Conservation (phyloP, 371 early-diverging fungal species). For the Mucor sp. region DNA sequence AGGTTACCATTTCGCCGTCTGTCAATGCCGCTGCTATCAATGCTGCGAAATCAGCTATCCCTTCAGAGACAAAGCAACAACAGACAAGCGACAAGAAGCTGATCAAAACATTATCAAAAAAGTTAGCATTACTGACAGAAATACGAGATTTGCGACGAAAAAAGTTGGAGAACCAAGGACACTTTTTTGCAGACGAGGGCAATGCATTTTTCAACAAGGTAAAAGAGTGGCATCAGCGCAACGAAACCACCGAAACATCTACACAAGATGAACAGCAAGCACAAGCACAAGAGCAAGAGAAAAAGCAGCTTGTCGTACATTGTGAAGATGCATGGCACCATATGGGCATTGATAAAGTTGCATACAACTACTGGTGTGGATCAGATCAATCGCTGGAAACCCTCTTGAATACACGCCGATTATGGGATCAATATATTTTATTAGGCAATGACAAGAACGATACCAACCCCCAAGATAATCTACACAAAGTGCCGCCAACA, state of each 20-base stretch:
- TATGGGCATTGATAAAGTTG: constrained; percentile 18
- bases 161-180: constrained; percentile 33
- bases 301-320: constrained; percentile 18
- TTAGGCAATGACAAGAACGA: constrained; percentile 7
- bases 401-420: constrained; percentile 28
- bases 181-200: constrained; percentile 55
- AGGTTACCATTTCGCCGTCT: constrained; percentile 5
- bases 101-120: constrained; percentile 15
- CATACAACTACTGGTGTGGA: constrained; percentile 46
- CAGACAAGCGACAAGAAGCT: neutral
- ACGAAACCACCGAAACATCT: constrained; percentile 16
- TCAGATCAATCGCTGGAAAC: constrained; percentile 31
- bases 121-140: constrained; percentile 9
- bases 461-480: no score
- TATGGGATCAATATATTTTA: constrained; percentile 43
- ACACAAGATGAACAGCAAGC: constrained; percentile 14
- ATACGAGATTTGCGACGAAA: constrained; percentile 17
- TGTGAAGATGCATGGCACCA: constrained; percentile 35
- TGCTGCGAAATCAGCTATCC: neutral
- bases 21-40: neutral
- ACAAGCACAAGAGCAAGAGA: constrained; percentile 7
- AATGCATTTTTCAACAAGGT: constrained; percentile 48
- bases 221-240: constrained; percentile 29
- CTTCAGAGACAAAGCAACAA: neutral
- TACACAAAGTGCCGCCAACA: constrained; percentile 37